phyloP scores from a whole-genome alignment of 169 alveolate species.

The Plasmodium cynomolgi region DNA sequence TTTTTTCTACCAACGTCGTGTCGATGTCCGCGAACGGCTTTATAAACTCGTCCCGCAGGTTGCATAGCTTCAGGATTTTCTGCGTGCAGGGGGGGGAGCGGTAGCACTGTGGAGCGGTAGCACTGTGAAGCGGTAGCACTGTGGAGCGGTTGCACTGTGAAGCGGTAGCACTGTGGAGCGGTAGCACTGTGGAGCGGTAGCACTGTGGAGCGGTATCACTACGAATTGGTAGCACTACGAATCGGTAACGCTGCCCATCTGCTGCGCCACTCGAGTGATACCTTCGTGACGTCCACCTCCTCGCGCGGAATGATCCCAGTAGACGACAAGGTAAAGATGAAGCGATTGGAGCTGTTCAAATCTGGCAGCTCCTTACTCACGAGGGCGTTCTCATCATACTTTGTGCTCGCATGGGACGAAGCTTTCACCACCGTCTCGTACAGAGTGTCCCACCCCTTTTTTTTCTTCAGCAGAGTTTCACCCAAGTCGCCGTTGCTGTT shows the following conservation, averaged over 20 bases:
- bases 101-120: background rate
- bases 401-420: background rate
- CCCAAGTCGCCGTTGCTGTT: background rate
- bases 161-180: background rate
- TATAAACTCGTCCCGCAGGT: slow-evolving; percentile 33
- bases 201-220: background rate
- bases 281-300: slow-evolving; percentile 57
- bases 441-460: slow-evolving; percentile 37
- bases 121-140: background rate
- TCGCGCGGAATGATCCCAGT: slow-evolving; percentile 28
- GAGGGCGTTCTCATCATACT: slow-evolving; percentile 40
- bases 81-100: background rate
- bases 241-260: background rate
- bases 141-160: background rate
- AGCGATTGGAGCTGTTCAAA: slow-evolving; percentile 14
- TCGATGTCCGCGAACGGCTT: slow-evolving; percentile 26
- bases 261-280: background rate
- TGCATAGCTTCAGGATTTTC: slow-evolving; percentile 26
- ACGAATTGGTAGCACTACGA: background rate
- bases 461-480: background rate
- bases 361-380: background rate
- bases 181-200: background rate
- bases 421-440: slow-evolving; percentile 16
- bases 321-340: slow-evolving; percentile 55
- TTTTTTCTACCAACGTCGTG: slow-evolving; percentile 15